phyloP scores from a whole-genome alignment of 805 yeast species.

The Yarrowia phangngaensis region DNA sequence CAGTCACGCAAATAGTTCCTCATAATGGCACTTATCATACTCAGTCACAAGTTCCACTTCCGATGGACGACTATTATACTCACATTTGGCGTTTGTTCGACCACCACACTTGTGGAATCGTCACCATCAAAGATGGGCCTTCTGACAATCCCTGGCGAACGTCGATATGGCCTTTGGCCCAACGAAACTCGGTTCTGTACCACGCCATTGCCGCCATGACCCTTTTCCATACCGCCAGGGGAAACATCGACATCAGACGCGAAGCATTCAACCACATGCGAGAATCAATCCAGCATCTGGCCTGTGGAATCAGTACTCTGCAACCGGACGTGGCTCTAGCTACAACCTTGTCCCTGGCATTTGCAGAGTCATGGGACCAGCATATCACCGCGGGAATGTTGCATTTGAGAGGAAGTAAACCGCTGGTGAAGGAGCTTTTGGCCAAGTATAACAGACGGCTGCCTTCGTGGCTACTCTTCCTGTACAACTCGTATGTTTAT shows the following conservation, averaged over 20 bases:
- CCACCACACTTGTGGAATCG: slow-evolving; percentile 49
- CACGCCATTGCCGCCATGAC: slow-evolving; percentile 67
- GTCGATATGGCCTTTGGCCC: slow-evolving; percentile 53
- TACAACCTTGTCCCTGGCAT: slow-evolving; percentile 59
- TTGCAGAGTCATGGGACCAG: slow-evolving; percentile 66
- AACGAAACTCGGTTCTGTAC: slow-evolving; percentile 53
- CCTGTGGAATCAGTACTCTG: slow-evolving; percentile 50
- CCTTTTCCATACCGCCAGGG: slow-evolving; percentile 53
- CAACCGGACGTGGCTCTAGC: slow-evolving; percentile 66
- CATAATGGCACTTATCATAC: no score
- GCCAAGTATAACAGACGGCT: slow-evolving; percentile 27
- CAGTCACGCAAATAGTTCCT: no score
- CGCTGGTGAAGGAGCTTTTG: slow-evolving; percentile 45
- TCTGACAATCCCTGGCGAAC: slow-evolving; percentile 69
- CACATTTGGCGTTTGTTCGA: slow-evolving; percentile 39
- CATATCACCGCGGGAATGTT: slow-evolving; percentile 65
- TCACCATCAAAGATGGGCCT: slow-evolving; percentile 63
- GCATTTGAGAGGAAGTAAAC: slow-evolving; percentile 62
- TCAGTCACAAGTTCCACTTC: background rate
- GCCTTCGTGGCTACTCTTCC: slow-evolving; percentile 48
- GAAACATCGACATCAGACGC: slow-evolving; percentile 45
- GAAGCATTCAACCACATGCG: slow-evolving; percentile 58
- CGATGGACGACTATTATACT: slow-evolving; percentile 28
- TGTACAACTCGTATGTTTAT: slow-evolving; percentile 64
- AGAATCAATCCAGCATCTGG: slow-evolving; percentile 55